Evolutionary conservation across 129 eudicot species (phyloP), one percentile per base, ranked within the genome.

Genomic region (Lactuca saligna): DNA sequence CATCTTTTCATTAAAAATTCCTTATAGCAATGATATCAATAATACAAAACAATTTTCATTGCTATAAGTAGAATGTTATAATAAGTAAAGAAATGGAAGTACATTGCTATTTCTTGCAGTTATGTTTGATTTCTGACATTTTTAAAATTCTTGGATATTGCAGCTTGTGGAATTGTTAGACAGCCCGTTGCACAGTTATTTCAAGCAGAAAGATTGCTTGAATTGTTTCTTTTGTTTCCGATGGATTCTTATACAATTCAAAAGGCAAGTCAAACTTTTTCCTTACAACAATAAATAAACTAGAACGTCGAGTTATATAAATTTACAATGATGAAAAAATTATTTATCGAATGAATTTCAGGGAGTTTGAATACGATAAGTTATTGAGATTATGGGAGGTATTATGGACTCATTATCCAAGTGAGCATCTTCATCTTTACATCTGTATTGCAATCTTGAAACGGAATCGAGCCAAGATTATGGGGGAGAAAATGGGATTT

Each of bases 181-280:
- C 77, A 71, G 63, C 77, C 96, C 93, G 37, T 72, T 89, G 81
- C 93, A 89, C 58, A 80, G 70, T 67, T 84, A 86, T 74, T 84
- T 89, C 39, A 46, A 71, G 82, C 86, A 86, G 76, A 77, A 79
- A 8, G 93, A 89, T 20, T 89, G 96, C 86, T 73, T 86, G 78
- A 89, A 89, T 58, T 89, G 80, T 70, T 89, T 89, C 86, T 89
- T 83, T 64, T 89, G 96, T 75, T 89, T 89, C 69, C 96, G 96
- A 54, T 89, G 96, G 96, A 71, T 89, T 70, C 90, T 89, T 70
- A 86, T 89, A 79, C 96, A 89, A 81, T 89, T 89, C 59, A 89
- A 89, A 83, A 86, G 96, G 96, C 61, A 66, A 72, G 82, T 66
- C 33, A 33, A 29, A 70, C 0, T 34, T 7, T 5, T 53, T 48